These are phyloP conservation scores for Trichoderma virens DNA, from an alignment of 495 filamentous ascomycete genomes.

Conservation along the genomic window DNA sequence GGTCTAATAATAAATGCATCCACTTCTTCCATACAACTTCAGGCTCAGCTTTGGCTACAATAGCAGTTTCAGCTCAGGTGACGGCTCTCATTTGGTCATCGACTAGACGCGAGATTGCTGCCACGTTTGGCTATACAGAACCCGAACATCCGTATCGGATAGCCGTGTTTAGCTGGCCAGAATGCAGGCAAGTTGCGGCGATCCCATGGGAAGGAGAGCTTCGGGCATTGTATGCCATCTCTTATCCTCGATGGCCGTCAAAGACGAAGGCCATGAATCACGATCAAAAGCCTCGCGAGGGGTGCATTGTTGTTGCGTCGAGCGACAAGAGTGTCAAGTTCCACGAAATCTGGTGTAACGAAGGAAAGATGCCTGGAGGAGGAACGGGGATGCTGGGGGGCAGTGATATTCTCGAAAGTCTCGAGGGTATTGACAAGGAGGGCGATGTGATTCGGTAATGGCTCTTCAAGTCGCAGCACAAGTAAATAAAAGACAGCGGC, in stretches of 20 bases:
- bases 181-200: conserved; percentile 77
- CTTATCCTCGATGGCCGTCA: conserved; percentile 54
- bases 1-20: conserved; percentile 88
- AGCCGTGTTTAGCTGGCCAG: conserved; percentile 93
- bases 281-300: conserved; percentile 63
- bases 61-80: conserved; percentile 88
- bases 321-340: conserved; percentile 95
- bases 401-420: conserved; percentile 77
- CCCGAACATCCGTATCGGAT: conserved; percentile 88
- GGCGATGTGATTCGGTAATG: conserved; percentile 50
- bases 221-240: conserved; percentile 66
- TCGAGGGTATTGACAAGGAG: conserved; percentile 79
- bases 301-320: conserved; percentile 88
- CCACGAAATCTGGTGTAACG: conserved; percentile 82
- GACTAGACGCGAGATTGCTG: conserved; percentile 77
- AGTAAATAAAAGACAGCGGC: neutral
- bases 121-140: conserved; percentile 92
- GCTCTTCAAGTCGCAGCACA: too few relatives aligned
- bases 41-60: conserved; percentile 79
- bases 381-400: conserved; percentile 68
- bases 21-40: conserved; percentile 90
- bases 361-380: conserved; percentile 46
- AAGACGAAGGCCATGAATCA: conserved; percentile 15
- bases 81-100: conserved; percentile 89
- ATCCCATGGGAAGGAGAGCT: conserved; percentile 85